Percentiles rank a stretch among this genome's conserved stretches.
These are phyloP conservation scores for Blastobotrys illinoisensis DNA, from an alignment of 1,139 yeast species.

Conservation along the genomic window DNA sequence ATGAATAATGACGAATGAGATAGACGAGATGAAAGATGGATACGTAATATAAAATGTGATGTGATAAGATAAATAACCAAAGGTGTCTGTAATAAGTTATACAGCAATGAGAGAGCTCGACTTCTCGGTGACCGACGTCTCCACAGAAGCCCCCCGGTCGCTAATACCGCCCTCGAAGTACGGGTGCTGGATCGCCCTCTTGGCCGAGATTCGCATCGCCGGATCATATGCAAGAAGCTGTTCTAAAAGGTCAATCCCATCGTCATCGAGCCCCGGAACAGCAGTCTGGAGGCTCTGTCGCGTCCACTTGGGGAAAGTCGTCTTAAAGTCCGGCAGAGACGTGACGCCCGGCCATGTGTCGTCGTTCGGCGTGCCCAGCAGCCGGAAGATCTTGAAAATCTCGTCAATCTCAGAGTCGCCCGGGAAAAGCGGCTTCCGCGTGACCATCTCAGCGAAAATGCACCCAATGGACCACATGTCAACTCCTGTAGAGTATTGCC, in stretches of 20 bases:
- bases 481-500: constrained; percentile 95
- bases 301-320: constrained; percentile 94
- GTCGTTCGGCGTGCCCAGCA: constrained; percentile 92
- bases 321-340: constrained; percentile 88
- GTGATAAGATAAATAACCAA: not conserved
- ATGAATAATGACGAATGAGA: too few relatives aligned
- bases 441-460: constrained; percentile 97
- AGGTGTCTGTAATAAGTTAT: constrained; percentile 1
- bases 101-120: not conserved
- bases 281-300: constrained; percentile 62
- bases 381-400: constrained; percentile 87
- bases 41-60: too few relatives aligned
- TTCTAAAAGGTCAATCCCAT: constrained; percentile 75
- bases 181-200: constrained; percentile 85
- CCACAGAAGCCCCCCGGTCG: not conserved
- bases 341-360: constrained; percentile 95
- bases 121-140: not conserved
- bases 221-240: constrained; percentile 88
- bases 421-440: constrained; percentile 90
- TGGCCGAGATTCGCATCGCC: constrained; percentile 88
- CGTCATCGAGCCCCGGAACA: constrained; percentile 70
- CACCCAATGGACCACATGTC: constrained; percentile 99
- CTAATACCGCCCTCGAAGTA: constrained; percentile 46
- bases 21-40: too few relatives aligned
- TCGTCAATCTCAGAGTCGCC: constrained; percentile 98